Percentiles rank a stretch among this genome's conserved stretches.
phyloP scores from a whole-genome alignment of 495 filamentous ascomycete species.

The Penicillium bialowiezense region DNA sequence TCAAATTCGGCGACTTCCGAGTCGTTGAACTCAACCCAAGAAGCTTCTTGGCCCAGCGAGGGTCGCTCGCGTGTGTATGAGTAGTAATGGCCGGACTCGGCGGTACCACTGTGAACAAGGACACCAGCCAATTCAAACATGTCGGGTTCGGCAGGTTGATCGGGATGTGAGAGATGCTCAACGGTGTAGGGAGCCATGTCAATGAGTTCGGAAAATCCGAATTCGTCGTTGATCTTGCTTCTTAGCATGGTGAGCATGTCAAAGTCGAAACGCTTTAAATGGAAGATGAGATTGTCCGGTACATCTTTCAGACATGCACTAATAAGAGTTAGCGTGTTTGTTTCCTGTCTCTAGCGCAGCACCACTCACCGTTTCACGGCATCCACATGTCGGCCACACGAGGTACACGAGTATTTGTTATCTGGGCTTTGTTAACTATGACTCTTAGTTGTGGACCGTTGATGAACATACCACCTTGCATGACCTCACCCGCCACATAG shows the following conservation, averaged over 20 bases:
- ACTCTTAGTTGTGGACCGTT: background rate
- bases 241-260: constrained; percentile 79
- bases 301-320: constrained; percentile 90
- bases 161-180: constrained; percentile 71
- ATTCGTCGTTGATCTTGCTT: constrained; percentile 94
- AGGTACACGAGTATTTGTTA: constrained; percentile 97
- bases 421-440: constrained; percentile 47
- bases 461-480: constrained; percentile 76
- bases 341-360: background rate
- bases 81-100: constrained; percentile 96
- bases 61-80: constrained; percentile 87
- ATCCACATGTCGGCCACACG: constrained; percentile 85
- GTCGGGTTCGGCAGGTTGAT: constrained; percentile 55
- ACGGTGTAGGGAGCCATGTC: constrained; percentile 92
- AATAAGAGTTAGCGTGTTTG: background rate
- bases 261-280: constrained; percentile 95
- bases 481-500: constrained; percentile 92
- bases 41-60: constrained; percentile 42
- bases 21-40: constrained; percentile 95
- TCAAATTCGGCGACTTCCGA: constrained; percentile 75
- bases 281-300: constrained; percentile 92
- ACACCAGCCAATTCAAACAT: constrained; percentile 90
- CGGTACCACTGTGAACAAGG: constrained; percentile 87
- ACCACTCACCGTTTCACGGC: constrained; percentile 75
- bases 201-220: constrained; percentile 78